A percentile compares a stretch with the other conserved stretches of the same genome.
Conservation (phyloP, 2,329 filamentous ascomycete genomes). For the Coleophoma cylindrospora region DNA sequence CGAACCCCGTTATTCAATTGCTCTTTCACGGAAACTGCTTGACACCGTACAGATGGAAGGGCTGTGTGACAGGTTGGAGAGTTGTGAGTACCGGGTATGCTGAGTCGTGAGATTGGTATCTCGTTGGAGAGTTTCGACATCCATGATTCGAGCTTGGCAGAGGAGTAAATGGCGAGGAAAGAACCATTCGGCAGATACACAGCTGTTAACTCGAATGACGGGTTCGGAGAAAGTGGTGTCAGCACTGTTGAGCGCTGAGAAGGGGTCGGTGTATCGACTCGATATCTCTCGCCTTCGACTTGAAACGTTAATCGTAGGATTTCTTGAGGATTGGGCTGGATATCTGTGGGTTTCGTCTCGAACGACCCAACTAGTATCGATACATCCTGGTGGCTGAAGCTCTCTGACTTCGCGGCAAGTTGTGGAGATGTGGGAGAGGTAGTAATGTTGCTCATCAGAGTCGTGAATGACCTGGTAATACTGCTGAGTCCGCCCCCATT, state of each 20-base stretch:
- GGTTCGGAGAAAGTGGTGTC: conserved; percentile 47
- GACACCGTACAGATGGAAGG: conserved; percentile 88
- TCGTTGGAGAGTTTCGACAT: conserved; percentile 72
- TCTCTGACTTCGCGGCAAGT: conserved; percentile 48
- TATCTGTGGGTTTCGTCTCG: conserved; percentile 54
- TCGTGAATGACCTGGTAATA: conserved; percentile 41
- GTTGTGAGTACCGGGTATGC: conserved; percentile 95
- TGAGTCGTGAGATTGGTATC: conserved; percentile 72
- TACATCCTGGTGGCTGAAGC: conserved; percentile 57
- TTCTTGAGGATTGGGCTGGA: conserved; percentile 57
- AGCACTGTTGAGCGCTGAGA: conserved; percentile 55
- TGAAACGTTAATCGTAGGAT: conserved; percentile 72
- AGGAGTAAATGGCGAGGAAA: conserved; percentile 63
- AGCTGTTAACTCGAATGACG: conserved; percentile 54
- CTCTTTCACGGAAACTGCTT: conserved; percentile 69
- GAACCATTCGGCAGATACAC: conserved; percentile 56
- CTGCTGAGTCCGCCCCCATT: conserved; percentile 27
- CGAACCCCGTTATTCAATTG: conserved; percentile 89
- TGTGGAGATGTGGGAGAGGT: conserved; percentile 26
- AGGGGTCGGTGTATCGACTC: conserved; percentile 66
- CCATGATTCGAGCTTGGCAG: conserved; percentile 66
- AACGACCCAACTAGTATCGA: conserved; percentile 65
- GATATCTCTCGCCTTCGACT: conserved; percentile 58
- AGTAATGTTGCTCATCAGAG: conserved; percentile 38
- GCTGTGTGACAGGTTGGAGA: conserved; percentile 80